phyloP scores from a whole-genome alignment of 495 filamentous ascomycete genomes.

The Penicillium psychrofluorescens region DNA sequence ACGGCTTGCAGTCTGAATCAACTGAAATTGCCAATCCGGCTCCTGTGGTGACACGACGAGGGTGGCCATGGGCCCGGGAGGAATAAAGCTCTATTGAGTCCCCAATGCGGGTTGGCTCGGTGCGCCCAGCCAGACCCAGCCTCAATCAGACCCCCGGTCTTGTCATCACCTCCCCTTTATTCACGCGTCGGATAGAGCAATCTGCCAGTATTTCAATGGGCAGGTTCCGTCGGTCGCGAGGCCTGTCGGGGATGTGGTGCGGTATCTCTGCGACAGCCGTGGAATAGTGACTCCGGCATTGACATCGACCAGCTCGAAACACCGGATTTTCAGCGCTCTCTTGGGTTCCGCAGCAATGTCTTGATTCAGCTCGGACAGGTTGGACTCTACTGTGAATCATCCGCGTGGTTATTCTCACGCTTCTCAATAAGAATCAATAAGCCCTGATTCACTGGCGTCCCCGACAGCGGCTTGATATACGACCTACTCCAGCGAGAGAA shows the following conservation, averaged over 20 bases:
- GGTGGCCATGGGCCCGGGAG: too few species aligned
- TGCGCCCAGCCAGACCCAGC: too few species aligned
- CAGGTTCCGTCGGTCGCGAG: conserved; percentile 1
- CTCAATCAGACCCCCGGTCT: too few species aligned
- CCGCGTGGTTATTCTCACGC: not conserved
- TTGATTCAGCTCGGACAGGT: conserved; percentile 1
- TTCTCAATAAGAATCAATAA: conserved; percentile 2
- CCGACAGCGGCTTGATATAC: not conserved
- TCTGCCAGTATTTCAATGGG: not conserved
- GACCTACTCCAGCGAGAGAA: not conserved
- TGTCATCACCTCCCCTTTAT: too few species aligned
- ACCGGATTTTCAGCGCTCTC: not conserved
- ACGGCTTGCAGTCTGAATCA: too few species aligned
- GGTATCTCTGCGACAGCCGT: not conserved
- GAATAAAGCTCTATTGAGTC: not conserved
- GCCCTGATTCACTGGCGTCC: not conserved
- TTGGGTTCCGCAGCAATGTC: not conserved
- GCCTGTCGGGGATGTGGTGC: not conserved
- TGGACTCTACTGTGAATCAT: not conserved
- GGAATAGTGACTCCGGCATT: too few species aligned
- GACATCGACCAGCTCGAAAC: too few species aligned
- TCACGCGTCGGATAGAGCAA: too few species aligned
- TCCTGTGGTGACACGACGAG: too few species aligned
- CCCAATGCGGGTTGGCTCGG: conserved; percentile 1
- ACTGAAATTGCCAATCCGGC: too few species aligned